Percentiles rank a stretch among this genome's conserved stretches.
These are phyloP conservation scores for Boletus semigastroideus DNA, from an alignment of 1,284 basidiomycete genomes.

Conservation along the genomic window DNA sequence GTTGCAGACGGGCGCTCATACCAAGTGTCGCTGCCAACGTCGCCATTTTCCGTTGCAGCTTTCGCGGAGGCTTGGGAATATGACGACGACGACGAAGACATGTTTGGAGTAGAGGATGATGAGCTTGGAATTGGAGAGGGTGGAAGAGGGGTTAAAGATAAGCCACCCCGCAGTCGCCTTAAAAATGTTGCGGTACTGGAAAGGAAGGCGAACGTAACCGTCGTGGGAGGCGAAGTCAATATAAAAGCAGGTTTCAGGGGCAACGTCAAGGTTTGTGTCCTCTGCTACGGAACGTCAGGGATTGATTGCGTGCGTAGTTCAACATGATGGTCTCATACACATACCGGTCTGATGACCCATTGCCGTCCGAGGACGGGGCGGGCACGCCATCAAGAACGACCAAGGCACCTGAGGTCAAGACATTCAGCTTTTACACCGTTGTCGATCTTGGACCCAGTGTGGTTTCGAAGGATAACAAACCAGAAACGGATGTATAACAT, in stretches of 20 bases:
- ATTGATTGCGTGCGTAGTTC: slow-evolving; percentile 59
- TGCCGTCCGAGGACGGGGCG: slow-evolving; percentile 57
- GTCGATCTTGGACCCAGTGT: slow-evolving; percentile 75
- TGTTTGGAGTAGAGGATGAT: slow-evolving; percentile 74
- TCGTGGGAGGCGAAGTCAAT: slow-evolving; percentile 81
- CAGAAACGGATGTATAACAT: slow-evolving; percentile 28
- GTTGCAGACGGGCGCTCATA: slow-evolving; percentile 48
- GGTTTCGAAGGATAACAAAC: slow-evolving; percentile 54
- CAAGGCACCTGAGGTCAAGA: slow-evolving; percentile 70
- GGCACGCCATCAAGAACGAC: slow-evolving; percentile 47
- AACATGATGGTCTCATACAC: slow-evolving; percentile 92
- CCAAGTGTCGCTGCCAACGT: slow-evolving; percentile 72
- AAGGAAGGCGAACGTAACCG: slow-evolving; percentile 82
- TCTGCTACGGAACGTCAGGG: background rate
- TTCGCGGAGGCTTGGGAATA: slow-evolving; percentile 96
- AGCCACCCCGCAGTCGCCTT: slow-evolving; percentile 49
- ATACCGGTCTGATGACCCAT: slow-evolving; percentile 84
- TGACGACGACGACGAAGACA: slow-evolving; percentile 88
- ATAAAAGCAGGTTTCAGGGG: slow-evolving; percentile 75
- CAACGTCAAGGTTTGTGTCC: slow-evolving; percentile 64
- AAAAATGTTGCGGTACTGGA: slow-evolving; percentile 80
- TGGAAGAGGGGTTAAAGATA: slow-evolving; percentile 35
- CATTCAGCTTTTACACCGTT: slow-evolving; percentile 83
- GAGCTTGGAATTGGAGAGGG: slow-evolving; percentile 43
- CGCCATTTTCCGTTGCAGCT: slow-evolving; percentile 78